These are phyloP conservation scores for Aspergillus kassunensis DNA, from an alignment of 495 filamentous ascomycete genomes.

Conservation along the genomic window DNA sequence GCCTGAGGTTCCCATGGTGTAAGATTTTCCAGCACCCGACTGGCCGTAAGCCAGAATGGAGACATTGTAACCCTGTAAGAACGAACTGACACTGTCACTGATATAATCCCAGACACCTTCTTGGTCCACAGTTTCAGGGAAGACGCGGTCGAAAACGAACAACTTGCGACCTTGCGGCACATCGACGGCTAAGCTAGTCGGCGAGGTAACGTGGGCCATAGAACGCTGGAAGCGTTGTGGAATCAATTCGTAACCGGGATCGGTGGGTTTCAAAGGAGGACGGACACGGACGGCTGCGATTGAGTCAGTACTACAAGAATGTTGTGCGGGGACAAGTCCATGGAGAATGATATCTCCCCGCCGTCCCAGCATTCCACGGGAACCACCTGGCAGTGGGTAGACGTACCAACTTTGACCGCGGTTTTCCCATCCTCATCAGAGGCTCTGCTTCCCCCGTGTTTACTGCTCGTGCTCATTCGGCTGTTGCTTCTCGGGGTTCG, in stretches of 20 bases:
- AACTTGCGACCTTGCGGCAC: slow-evolving; percentile 87
- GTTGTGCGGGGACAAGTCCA: neutral
- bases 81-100: slow-evolving; percentile 82
- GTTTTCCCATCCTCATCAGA: slow-evolving; percentile 94
- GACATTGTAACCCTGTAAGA: slow-evolving; percentile 97
- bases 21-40: slow-evolving; percentile 99
- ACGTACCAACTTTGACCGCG: slow-evolving; percentile 99
- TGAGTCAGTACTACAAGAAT: slow-evolving; percentile 17
- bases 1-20: slow-evolving; percentile 97
- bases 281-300: slow-evolving; percentile 84
- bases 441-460: slow-evolving; percentile 73
- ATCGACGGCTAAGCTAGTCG: slow-evolving; percentile 83
- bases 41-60: slow-evolving; percentile 97
- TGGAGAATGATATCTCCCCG: neutral
- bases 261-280: slow-evolving; percentile 74
- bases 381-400: no score
- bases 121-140: slow-evolving; percentile 77
- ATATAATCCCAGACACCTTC: slow-evolving; percentile 95
- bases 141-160: slow-evolving; percentile 95
- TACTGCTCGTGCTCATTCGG: slow-evolving; percentile 85
- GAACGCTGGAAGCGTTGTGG: slow-evolving; percentile 92
- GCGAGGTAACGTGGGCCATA: slow-evolving; percentile 83
- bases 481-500: slow-evolving; percentile 78
- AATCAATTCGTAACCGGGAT: slow-evolving; percentile 91
- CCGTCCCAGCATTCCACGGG: neutral